Evolutionary conservation across 2,329 filamentous ascomycete species (phyloP).

Genomic region (Cladosporium sphaerospermum): DNA sequence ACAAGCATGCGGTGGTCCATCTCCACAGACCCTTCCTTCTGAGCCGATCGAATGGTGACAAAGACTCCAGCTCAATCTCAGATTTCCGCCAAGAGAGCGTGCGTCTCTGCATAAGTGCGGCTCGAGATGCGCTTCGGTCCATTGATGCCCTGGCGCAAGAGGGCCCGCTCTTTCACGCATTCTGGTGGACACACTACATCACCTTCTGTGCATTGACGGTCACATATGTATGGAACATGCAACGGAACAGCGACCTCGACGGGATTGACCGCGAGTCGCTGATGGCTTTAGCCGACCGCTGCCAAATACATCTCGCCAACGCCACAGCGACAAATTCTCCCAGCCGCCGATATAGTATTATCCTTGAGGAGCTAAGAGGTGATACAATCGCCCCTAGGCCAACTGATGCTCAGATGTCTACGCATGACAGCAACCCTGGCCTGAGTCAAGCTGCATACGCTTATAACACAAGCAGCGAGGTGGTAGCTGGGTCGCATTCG

Average conservation of each 20-base stretch:
- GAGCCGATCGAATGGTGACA: neutral
- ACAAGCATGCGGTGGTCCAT: constrained; percentile 32
- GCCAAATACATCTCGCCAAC: constrained; percentile 40
- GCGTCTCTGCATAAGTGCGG: constrained; percentile 10
- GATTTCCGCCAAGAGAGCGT: constrained; percentile 6
- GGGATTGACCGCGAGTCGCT: constrained; percentile 21
- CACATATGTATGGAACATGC: constrained; percentile 45
- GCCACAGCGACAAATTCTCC: constrained; percentile 44
- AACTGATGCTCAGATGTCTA: too few relatives aligned
- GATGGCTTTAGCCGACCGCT: constrained; percentile 40
- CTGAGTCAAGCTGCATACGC: neutral
- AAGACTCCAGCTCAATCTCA: neutral
- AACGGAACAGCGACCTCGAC: constrained; percentile 21
- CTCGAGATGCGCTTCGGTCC: constrained; percentile 14
- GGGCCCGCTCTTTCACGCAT: constrained; percentile 36
- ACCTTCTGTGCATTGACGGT: constrained; percentile 45
- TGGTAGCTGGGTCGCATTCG: too few relatives aligned
- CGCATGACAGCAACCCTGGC: too few relatives aligned
- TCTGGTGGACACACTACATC: constrained; percentile 47
- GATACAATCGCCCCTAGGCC: constrained; percentile 26
- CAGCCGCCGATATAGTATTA: constrained; percentile 43
- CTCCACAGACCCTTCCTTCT: constrained; percentile 30
- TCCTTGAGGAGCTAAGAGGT: constrained; percentile 40
- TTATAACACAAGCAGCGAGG: neutral
- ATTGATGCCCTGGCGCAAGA: constrained; percentile 37